Percentiles rank a stretch among this genome's conserved stretches.
Evolutionary conservation across 2,329 filamentous ascomycete species (phyloP).

Genomic region (Diaporthe sp.): DNA sequence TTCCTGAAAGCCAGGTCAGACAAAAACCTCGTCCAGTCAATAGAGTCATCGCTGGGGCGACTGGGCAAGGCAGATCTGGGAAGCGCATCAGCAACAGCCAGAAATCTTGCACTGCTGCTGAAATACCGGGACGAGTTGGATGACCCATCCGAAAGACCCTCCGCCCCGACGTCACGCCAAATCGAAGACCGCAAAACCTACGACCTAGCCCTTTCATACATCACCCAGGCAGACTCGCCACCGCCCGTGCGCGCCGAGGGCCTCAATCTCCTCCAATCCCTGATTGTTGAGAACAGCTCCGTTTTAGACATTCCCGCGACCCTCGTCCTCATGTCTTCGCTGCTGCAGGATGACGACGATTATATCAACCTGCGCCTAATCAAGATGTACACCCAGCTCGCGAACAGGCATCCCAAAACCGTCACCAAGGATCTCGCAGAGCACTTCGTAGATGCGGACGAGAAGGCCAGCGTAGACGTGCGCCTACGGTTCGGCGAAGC

Average conservation of each 20-base stretch:
- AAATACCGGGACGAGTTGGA: slow-evolving; percentile 69
- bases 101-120: slow-evolving; percentile 69
- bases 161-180: slow-evolving; percentile 61
- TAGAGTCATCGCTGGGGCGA: slow-evolving; percentile 64
- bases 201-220: slow-evolving; percentile 74
- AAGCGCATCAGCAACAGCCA: slow-evolving; percentile 66
- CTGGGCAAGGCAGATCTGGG: slow-evolving; percentile 56
- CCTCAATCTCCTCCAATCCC: slow-evolving; percentile 69
- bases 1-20: slow-evolving; percentile 66
- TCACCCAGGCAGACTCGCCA: slow-evolving; percentile 72
- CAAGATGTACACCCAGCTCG: slow-evolving; percentile 73
- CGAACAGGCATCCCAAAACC: slow-evolving; percentile 72
- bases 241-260: slow-evolving; percentile 78
- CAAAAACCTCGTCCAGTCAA: slow-evolving; percentile 56
- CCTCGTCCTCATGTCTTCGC: slow-evolving; percentile 73
- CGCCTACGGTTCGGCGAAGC: slow-evolving; percentile 79
- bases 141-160: slow-evolving; percentile 54
- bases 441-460: slow-evolving; percentile 75
- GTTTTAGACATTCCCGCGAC: slow-evolving; percentile 77
- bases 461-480: slow-evolving; percentile 71
- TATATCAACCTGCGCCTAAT: slow-evolving; percentile 80
- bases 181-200: slow-evolving; percentile 74
- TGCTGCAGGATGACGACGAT: slow-evolving; percentile 77
- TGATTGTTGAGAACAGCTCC: slow-evolving; percentile 69
- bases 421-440: slow-evolving; percentile 75